Percentiles rank a stretch among this genome's conserved stretches.
Evolutionary conservation across 2,329 filamentous ascomycete genomes (phyloP).

Genomic region (Colletotrichum limetticola): DNA sequence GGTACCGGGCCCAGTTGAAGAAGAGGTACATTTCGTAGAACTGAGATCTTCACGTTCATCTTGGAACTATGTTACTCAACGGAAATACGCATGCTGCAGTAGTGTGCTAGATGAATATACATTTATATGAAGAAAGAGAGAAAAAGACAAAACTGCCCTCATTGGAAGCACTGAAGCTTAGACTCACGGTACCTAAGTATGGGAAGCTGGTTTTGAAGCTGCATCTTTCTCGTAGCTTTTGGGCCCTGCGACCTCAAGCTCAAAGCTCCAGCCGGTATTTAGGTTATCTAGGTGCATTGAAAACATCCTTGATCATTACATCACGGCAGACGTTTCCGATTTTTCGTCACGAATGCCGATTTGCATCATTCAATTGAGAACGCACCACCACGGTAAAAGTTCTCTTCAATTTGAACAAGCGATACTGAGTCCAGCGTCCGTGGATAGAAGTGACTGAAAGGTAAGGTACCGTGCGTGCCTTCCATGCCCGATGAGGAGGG

Average conservation of each 20-base stretch:
- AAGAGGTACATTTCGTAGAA: too few species aligned
- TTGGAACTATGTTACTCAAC: too few species aligned
- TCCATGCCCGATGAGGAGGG: background rate
- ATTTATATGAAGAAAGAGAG: too few species aligned
- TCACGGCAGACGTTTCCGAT: background rate
- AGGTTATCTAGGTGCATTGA: background rate
- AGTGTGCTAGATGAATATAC: too few species aligned
- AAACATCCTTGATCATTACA: background rate
- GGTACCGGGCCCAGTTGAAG: too few species aligned
- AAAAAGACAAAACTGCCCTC: too few species aligned
- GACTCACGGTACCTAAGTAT: background rate
- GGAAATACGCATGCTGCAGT: too few species aligned
- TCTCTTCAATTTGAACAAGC: background rate
- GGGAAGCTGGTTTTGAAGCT: background rate
- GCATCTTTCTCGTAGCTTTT: background rate
- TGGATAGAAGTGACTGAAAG: background rate
- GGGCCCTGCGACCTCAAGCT: conserved; percentile 10
- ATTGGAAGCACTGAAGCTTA: too few species aligned
- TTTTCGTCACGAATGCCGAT: background rate
- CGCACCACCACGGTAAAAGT: background rate
- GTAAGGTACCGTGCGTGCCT: background rate
- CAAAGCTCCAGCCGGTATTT: background rate
- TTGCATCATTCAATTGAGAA: background rate
- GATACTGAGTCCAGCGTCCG: background rate
- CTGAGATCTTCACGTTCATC: too few species aligned